Conservation (phyloP, 2,329 filamentous ascomycete species). For the Xylaria sp. region DNA sequence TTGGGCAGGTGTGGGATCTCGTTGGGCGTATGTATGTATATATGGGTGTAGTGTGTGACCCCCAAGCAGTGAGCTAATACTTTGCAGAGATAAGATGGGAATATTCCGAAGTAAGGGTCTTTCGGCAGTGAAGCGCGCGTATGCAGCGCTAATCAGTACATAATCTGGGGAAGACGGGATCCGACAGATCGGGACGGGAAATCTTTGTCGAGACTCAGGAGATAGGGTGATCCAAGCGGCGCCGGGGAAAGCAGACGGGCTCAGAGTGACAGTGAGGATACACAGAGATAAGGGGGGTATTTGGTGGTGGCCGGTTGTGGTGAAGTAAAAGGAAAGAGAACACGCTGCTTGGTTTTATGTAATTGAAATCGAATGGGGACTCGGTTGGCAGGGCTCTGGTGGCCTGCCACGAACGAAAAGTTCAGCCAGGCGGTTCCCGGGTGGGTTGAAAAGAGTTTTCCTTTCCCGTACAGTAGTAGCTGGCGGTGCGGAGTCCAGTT, state of each 20-base stretch:
- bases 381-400: conserved; percentile 18
- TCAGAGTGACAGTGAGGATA: conserved; percentile 32
- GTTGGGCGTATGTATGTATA: conserved; percentile 6
- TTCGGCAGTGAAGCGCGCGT: conserved; percentile 32
- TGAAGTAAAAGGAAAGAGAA: conserved; percentile 46
- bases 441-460: conserved; percentile 19
- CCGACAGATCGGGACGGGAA: conserved; percentile 43
- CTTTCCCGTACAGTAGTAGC: conserved; percentile 10
- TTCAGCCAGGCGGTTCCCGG: conserved; percentile 16
- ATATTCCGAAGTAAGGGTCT: conserved; percentile 13
- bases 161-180: conserved; percentile 45
- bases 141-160: conserved; percentile 48
- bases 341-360: conserved; percentile 50
- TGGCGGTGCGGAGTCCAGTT: conserved; percentile 21
- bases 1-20: conserved; percentile 4
- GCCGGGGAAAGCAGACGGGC: conserved; percentile 41
- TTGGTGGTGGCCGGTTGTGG: conserved; percentile 34
- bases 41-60: conserved; percentile 16
- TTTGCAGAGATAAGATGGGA: conserved; percentile 6
- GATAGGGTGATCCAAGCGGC: conserved; percentile 43
- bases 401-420: conserved; percentile 26
- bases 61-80: conserved; percentile 11
- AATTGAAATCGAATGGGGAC: conserved; percentile 43
- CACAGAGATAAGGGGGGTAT: conserved; percentile 32
- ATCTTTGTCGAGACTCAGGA: conserved; percentile 27